These are phyloP conservation scores for Saccharomyces uvarum DNA, from an alignment of 1,139 yeast genomes.

Conservation along the genomic window DNA sequence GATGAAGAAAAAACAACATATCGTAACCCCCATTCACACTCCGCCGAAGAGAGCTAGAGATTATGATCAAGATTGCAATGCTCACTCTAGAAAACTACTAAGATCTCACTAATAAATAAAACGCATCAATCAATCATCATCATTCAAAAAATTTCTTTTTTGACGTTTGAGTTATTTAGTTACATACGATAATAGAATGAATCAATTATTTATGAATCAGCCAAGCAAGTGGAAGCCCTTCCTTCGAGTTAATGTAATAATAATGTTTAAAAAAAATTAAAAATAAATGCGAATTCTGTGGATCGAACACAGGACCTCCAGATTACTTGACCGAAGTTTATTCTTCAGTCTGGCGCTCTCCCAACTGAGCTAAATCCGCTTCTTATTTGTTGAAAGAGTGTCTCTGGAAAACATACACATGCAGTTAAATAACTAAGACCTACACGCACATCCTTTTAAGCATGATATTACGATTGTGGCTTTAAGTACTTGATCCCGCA, in stretches of 20 bases:
- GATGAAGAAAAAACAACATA: neutral
- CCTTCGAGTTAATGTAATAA: no score
- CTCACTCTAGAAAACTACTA: neutral
- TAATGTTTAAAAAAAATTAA: conserved; percentile 1
- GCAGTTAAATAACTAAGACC: no score
- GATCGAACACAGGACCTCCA: conserved; percentile 90
- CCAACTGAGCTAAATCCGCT: conserved; percentile 16
- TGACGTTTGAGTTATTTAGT: no score
- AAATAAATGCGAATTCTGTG: conserved; percentile 63
- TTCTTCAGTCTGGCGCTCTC: conserved; percentile 16
- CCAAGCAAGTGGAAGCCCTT: no score
- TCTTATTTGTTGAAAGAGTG: neutral
- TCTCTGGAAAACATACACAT: no score
- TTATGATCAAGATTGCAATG: neutral
- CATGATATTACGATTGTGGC: no score
- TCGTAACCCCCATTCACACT: neutral
- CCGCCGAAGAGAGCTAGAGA: neutral
- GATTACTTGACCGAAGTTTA: conserved; percentile 35
- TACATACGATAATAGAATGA: no score
- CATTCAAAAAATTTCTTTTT: neutral
- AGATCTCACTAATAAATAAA: neutral
- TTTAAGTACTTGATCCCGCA: no score
- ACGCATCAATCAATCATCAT: no score
- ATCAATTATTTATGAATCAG: no score
- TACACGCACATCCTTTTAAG: no score